Percentiles rank a stretch among this genome's conserved stretches.
These are phyloP conservation scores for Chlamydomonas asymmetrica DNA, from an alignment of 139 green algal species.

Conservation along the genomic window DNA sequence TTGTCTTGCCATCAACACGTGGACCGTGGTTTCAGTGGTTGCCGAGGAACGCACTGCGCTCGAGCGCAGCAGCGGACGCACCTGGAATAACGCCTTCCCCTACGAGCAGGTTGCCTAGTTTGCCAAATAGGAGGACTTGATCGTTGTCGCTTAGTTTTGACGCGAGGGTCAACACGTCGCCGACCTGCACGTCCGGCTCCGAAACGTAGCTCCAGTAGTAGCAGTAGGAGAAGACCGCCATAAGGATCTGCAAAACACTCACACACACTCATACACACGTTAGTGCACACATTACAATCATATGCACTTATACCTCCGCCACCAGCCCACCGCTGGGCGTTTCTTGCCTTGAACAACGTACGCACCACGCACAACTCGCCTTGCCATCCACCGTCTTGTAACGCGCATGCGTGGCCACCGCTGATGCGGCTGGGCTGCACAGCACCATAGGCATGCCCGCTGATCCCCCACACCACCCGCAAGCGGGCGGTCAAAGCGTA, in stretches of 20 bases:
- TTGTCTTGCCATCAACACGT: neutral
- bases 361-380: too few species aligned
- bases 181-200: conserved; percentile 42
- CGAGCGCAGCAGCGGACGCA: conserved; percentile 1
- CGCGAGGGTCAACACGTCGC: conserved; percentile 52
- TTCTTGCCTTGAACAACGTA: too few species aligned
- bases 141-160: conserved; percentile 31
- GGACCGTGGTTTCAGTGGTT: neutral
- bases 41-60: neutral
- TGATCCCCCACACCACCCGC: too few species aligned
- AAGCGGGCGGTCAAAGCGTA: too few species aligned
- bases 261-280: too few species aligned
- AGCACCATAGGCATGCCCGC: too few species aligned
- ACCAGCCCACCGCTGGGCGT: too few species aligned
- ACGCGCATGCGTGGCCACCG: too few species aligned
- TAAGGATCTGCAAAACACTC: conserved; percentile 83
- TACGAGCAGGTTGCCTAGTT: conserved; percentile 68
- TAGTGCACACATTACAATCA: too few species aligned
- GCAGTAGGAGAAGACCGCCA: conserved; percentile 94
- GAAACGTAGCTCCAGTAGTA: conserved; percentile 91
- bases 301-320: too few species aligned
- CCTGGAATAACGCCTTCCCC: conserved; percentile 55
- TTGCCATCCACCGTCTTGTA: too few species aligned
- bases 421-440: too few species aligned
- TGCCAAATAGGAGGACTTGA: conserved; percentile 58